These are phyloP conservation scores for Closterium sp. DNA, from an alignment of 139 green algal genomes.

Conservation along the genomic window DNA sequence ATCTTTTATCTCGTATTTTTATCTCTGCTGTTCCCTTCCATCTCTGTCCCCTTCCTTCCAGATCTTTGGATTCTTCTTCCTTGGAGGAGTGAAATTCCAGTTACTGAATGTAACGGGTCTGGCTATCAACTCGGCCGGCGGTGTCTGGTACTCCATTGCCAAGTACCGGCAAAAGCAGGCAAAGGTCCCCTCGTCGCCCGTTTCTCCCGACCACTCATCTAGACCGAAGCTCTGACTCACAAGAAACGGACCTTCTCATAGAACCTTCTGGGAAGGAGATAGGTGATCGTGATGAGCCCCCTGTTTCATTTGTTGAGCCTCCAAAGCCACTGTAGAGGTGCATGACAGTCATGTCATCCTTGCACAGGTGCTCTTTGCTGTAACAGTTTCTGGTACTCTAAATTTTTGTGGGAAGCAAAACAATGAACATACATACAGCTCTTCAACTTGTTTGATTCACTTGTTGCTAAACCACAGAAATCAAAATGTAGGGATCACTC, in stretches of 20 bases:
- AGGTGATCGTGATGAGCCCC: too few relatives aligned
- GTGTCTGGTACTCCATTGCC: conserved; percentile 53
- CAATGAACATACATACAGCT: too few relatives aligned
- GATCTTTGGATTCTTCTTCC: conserved; percentile 71
- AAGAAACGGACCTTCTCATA: not conserved
- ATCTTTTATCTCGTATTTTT: too few relatives aligned
- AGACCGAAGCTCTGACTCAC: not conserved
- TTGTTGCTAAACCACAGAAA: too few relatives aligned
- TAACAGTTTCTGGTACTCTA: too few relatives aligned
- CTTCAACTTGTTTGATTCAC: too few relatives aligned
- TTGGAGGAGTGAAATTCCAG: conserved; percentile 55
- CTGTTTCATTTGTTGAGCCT: too few relatives aligned
- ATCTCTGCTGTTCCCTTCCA: not conserved
- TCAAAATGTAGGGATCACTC: too few relatives aligned
- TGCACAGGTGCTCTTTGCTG: too few relatives aligned
- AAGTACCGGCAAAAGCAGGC: conserved; percentile 49
- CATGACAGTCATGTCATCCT: too few relatives aligned
- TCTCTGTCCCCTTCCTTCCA: not conserved
- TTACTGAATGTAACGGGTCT: conserved; percentile 52
- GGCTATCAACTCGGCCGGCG: conserved; percentile 54
- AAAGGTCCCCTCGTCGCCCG: not conserved
- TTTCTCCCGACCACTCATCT: not conserved
- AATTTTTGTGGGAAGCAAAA: too few relatives aligned
- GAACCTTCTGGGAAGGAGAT: not conserved
- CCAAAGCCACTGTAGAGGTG: too few relatives aligned